Conservation (phyloP, 176 grass and related monocot genomes). For the Zoysia pacifica region DNA sequence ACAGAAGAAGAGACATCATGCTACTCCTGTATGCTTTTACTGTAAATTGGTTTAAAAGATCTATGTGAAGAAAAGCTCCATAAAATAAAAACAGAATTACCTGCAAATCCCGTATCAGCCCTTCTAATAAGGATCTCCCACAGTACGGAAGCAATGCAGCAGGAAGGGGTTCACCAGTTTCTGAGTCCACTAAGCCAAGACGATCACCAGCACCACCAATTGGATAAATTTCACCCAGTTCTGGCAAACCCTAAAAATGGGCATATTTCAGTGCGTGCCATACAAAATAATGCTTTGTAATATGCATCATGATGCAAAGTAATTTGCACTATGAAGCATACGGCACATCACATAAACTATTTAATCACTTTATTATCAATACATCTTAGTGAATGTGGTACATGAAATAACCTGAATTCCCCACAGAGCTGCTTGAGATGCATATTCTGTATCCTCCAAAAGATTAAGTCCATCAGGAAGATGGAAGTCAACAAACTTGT, state of each 20-base stretch:
- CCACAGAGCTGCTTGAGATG: slow-evolving; percentile 90
- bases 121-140: slow-evolving; percentile 86
- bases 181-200: slow-evolving; percentile 79
- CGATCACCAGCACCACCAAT: slow-evolving; percentile 97
- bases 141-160: slow-evolving; percentile 91
- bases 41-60: neutral
- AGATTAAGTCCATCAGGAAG: slow-evolving; percentile 89
- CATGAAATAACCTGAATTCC: slow-evolving; percentile 78
- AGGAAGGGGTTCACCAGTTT: slow-evolving; percentile 87
- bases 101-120: slow-evolving; percentile 91
- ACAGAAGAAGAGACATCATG: neutral
- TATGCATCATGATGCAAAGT: neutral
- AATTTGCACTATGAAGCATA: slow-evolving; percentile 2
- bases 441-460: slow-evolving; percentile 73
- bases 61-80: neutral
- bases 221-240: slow-evolving; percentile 97
- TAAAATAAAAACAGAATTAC: slow-evolving; percentile 32
- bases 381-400: slow-evolving; percentile 22
- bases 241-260: slow-evolving; percentile 89
- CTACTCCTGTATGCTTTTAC: neutral
- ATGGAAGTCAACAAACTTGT: slow-evolving; percentile 71
- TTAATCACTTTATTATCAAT: slow-evolving; percentile 8
- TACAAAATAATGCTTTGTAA: slow-evolving; percentile 6
- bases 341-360: neutral
- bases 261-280: slow-evolving; percentile 46